Conservation (phyloP, 305 asterid species). For the Rubia tinctorum region DNA sequence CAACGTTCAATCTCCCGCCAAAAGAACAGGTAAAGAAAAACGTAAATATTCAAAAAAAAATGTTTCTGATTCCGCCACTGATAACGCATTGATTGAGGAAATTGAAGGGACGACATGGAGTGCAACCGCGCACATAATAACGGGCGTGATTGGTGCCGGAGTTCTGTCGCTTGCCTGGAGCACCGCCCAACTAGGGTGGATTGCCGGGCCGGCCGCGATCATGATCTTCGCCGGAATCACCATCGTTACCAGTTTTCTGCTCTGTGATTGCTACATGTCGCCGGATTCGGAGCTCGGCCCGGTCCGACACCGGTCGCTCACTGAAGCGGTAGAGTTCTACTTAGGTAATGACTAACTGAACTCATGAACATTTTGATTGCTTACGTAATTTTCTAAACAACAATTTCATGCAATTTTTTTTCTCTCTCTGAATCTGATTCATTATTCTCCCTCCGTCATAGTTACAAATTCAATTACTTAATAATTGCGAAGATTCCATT, state of each 20-base stretch:
- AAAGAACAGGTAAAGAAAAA: conserved; percentile 7
- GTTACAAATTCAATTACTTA: too few species aligned
- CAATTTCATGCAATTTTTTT: neutral
- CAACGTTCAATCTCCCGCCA: neutral
- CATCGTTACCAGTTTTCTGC: conserved; percentile 44
- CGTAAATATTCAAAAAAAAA: neutral
- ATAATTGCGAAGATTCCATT: too few species aligned
- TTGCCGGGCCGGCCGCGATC: conserved; percentile 61
- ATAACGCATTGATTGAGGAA: neutral
- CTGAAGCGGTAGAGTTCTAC: conserved; percentile 26
- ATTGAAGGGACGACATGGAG: conserved; percentile 60
- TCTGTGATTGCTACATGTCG: conserved; percentile 49
- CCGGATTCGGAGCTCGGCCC: conserved; percentile 28
- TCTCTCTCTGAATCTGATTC: too few species aligned
- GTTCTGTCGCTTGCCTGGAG: conserved; percentile 76
- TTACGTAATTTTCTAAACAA: neutral
- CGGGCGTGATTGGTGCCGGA: conserved; percentile 81
- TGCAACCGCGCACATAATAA: conserved; percentile 61
- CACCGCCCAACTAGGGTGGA: conserved; percentile 70
- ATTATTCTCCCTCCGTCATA: too few species aligned
- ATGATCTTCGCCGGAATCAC: conserved; percentile 51
- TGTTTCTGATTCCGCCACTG: neutral
- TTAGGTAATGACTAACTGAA: conserved; percentile 16
- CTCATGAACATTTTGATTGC: neutral
- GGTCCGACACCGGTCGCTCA: conserved; percentile 15